These are phyloP conservation scores for Murraya paniculata DNA, from an alignment of 345 rosid species.

Conservation along the genomic window DNA sequence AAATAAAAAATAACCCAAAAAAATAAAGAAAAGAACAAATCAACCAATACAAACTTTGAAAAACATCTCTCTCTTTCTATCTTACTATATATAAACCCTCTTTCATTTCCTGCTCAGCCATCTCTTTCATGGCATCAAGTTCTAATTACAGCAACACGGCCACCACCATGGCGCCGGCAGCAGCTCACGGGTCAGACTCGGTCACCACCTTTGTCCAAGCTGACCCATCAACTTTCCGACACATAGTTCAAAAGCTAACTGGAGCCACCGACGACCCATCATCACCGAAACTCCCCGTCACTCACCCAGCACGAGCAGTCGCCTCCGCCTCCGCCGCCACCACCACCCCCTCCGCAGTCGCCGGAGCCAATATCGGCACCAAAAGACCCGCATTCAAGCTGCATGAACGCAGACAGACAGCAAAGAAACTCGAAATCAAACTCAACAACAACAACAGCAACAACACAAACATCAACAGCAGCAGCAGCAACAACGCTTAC, in stretches of 20 bases:
- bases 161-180: conserved; percentile 29
- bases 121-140: conserved; percentile 27
- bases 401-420: conserved; percentile 69
- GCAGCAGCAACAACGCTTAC: neutral
- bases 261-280: conserved; percentile 58
- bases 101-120: neutral
- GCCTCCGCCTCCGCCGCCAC: conserved; percentile 16
- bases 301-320: conserved; percentile 29
- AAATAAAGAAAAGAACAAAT: neutral
- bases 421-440: conserved; percentile 68
- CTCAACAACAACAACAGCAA: conserved; percentile 35
- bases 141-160: neutral
- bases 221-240: conserved; percentile 76
- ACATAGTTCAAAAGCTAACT: conserved; percentile 85
- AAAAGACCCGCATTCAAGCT: conserved; percentile 67
- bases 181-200: conserved; percentile 45
- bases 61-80: neutral
- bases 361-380: conserved; percentile 23
- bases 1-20: neutral
- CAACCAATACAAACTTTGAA: neutral
- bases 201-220: conserved; percentile 84
- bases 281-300: conserved; percentile 50
- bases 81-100: conserved; percentile 1
- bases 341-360: neutral
- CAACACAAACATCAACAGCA: conserved; percentile 9